Conservation (phyloP, 2,329 filamentous ascomycete genomes). For the Aspergillus puulaauensis region DNA sequence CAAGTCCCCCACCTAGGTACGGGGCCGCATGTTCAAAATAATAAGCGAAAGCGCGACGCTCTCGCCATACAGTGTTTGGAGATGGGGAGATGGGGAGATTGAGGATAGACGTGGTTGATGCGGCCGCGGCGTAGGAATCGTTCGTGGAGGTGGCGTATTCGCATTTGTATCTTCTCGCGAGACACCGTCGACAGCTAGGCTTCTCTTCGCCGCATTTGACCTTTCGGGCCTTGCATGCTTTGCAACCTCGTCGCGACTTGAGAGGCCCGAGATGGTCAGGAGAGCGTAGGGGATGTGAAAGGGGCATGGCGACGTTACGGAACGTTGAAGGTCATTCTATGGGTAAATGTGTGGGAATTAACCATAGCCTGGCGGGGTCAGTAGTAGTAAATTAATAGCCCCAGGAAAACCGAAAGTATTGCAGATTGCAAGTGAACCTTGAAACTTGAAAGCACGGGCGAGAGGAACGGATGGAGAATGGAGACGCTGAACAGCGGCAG, state of each 20-base stretch:
- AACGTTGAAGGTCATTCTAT: too few species aligned
- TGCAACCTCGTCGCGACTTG: slow-evolving; percentile 28
- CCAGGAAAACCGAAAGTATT: neutral
- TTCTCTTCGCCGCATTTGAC: slow-evolving; percentile 38
- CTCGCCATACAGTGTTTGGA: slow-evolving; percentile 26
- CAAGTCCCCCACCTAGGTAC: slow-evolving; percentile 31
- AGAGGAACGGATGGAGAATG: too few species aligned
- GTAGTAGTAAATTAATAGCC: too few species aligned
- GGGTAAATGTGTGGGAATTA: too few species aligned
- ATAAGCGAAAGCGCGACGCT: slow-evolving; percentile 37
- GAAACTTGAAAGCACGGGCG: too few species aligned
- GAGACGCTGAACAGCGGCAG: too few species aligned
- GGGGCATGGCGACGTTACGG: neutral
- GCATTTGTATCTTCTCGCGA: slow-evolving; percentile 31
- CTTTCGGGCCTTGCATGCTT: slow-evolving; percentile 33
- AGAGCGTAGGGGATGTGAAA: neutral
- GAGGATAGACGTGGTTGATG: neutral
- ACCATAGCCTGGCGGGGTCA: too few species aligned
- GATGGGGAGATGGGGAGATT: slow-evolving; percentile 9
- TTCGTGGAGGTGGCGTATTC: slow-evolving; percentile 25
- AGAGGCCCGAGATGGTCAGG: slow-evolving; percentile 1
- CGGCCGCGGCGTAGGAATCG: neutral
- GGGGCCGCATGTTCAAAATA: slow-evolving; percentile 34
- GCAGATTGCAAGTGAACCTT: neutral
- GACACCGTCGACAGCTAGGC: slow-evolving; percentile 32